Conservation (phyloP, 192 early-diverging fungal genomes). For the Haplosporangium gracile region DNA sequence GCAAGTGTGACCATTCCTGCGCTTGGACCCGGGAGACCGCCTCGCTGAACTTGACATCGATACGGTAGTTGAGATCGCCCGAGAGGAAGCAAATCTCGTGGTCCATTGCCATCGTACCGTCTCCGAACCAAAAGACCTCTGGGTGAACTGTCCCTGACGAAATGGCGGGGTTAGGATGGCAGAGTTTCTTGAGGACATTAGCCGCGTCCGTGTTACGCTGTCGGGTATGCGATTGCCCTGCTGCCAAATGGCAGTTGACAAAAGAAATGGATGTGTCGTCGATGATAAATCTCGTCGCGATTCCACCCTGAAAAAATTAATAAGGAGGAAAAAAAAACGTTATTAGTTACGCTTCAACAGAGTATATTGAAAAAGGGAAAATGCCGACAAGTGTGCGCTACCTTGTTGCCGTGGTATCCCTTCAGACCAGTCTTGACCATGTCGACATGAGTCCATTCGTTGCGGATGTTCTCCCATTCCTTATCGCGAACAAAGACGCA, state of each 20-base stretch:
- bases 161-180: slow-evolving; percentile 55
- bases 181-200: slow-evolving; percentile 69
- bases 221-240: slow-evolving; percentile 80
- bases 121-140: slow-evolving; percentile 83
- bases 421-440: slow-evolving; percentile 91
- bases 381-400: slow-evolving; percentile 43
- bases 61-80: slow-evolving; percentile 98
- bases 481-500: slow-evolving; percentile 84
- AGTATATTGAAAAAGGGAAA: slow-evolving; percentile 9
- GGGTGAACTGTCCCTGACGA: slow-evolving; percentile 54
- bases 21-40: slow-evolving; percentile 70
- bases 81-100: slow-evolving; percentile 80
- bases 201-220: slow-evolving; percentile 83
- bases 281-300: slow-evolving; percentile 80
- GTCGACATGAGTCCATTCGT: slow-evolving; percentile 73
- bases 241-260: slow-evolving; percentile 89
- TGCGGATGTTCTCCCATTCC: slow-evolving; percentile 56
- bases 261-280: slow-evolving; percentile 88
- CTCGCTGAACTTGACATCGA: slow-evolving; percentile 76
- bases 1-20: slow-evolving; percentile 70
- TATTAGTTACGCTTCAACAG: background rate
- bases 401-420: slow-evolving; percentile 94
- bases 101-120: slow-evolving; percentile 88
- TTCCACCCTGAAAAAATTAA: slow-evolving; percentile 70
- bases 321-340: background rate